These are phyloP conservation scores for Phylloporus scabripes DNA, from an alignment of 768 basidiomycete genomes.

Conservation along the genomic window DNA sequence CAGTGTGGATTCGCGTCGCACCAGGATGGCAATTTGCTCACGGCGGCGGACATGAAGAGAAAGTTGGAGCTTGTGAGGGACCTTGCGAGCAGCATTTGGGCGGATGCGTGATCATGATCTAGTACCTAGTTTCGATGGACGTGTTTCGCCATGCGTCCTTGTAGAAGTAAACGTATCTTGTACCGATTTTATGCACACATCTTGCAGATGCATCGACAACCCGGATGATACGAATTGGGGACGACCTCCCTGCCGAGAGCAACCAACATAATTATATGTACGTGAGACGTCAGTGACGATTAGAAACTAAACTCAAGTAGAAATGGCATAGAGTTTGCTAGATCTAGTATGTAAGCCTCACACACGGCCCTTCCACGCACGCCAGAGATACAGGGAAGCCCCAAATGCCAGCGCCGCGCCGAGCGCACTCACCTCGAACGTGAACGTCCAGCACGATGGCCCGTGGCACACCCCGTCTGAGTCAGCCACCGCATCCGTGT, in stretches of 20 bases:
- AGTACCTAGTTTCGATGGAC: not conserved
- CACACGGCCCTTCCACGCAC: slow-evolving; percentile 53
- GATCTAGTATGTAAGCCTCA: slow-evolving; percentile 20
- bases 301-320: not conserved
- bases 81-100: slow-evolving; percentile 35
- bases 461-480: slow-evolving; percentile 46
- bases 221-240: not conserved
- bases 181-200: not conserved
- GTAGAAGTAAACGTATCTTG: not conserved
- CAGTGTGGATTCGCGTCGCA: slow-evolving; percentile 50
- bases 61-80: slow-evolving; percentile 27
- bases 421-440: slow-evolving; percentile 50
- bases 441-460: slow-evolving; percentile 55
- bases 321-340: too few relatives aligned
- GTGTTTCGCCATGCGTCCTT: not conserved
- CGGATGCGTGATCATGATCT: slow-evolving; percentile 9
- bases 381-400: slow-evolving; percentile 51
- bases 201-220: not conserved
- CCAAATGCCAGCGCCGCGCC: slow-evolving; percentile 42
- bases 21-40: slow-evolving; percentile 39
- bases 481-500: slow-evolving; percentile 20
- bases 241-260: not conserved
- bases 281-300: not conserved
- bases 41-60: slow-evolving; percentile 30
- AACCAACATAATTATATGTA: not conserved